A percentile compares a stretch with the other conserved stretches of the same genome.
These are phyloP conservation scores for Naganishia onofrii DNA, from an alignment of 768 basidiomycete species.

Conservation along the genomic window DNA sequence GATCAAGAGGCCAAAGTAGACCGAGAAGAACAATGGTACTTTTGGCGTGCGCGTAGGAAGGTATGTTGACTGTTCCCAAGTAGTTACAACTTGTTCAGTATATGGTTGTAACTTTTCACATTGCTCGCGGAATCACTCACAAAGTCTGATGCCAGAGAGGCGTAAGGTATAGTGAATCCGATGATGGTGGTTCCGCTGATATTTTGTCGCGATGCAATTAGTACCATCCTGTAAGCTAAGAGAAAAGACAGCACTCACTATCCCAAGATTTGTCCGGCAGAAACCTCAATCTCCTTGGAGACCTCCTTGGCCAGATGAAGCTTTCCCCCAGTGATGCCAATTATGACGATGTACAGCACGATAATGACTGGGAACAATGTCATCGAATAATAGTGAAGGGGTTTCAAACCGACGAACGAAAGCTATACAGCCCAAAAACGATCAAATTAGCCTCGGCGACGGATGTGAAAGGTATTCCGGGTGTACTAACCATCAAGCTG, in stretches of 20 bases:
- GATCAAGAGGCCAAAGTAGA: slow-evolving; percentile 45
- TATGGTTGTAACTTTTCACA: not conserved
- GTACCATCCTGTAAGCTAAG: not conserved
- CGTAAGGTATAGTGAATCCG: slow-evolving; percentile 49
- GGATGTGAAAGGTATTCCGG: not conserved
- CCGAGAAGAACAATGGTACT: slow-evolving; percentile 40
- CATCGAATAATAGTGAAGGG: slow-evolving; percentile 47
- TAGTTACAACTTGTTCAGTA: not conserved
- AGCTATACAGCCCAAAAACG: slow-evolving; percentile 32
- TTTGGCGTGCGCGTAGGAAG: slow-evolving; percentile 42
- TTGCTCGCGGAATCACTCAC: slow-evolving; percentile 32
- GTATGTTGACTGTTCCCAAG: slow-evolving; percentile 40
- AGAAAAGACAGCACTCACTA: slow-evolving; percentile 13
- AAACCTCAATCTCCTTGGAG: slow-evolving; percentile 28
- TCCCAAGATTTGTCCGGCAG: slow-evolving; percentile 28
- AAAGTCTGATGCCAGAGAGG: slow-evolving; percentile 48
- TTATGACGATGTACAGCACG: slow-evolving; percentile 46
- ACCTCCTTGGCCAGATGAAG: slow-evolving; percentile 38
- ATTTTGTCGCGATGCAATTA: not conserved
- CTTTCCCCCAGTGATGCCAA: slow-evolving; percentile 41
- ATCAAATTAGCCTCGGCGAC: not conserved
- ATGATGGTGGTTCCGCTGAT: slow-evolving; percentile 46
- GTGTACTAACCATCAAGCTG: slow-evolving; percentile 43
- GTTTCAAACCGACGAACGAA: slow-evolving; percentile 49
- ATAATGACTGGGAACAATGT: slow-evolving; percentile 48